A percentile compares a stretch with the other conserved stretches of the same genome.
Conservation (phyloP, 768 basidiomycete genomes). For the Phanerodontia chrysosporium region DNA sequence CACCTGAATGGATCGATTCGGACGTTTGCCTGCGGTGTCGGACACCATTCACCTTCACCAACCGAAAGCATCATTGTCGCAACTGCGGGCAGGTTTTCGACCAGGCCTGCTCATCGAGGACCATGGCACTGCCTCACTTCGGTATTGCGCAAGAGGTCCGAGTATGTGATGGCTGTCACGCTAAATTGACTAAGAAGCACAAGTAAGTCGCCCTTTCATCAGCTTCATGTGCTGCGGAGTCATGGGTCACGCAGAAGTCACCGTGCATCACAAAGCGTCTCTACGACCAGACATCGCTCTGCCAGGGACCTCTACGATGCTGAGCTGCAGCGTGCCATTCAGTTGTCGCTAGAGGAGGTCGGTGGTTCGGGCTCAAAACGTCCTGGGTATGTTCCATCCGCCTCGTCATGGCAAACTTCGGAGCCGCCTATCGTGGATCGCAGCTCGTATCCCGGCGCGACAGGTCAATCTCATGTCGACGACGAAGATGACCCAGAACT, state of each 20-base stretch:
- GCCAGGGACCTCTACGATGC: constrained; percentile 71
- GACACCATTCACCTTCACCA: constrained; percentile 87
- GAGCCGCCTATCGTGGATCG: constrained; percentile 62
- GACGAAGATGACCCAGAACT: constrained; percentile 93
- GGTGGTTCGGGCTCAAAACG: constrained; percentile 45
- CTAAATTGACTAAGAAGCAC: constrained; percentile 69
- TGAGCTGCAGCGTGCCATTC: constrained; percentile 91
- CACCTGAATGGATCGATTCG: constrained; percentile 97
- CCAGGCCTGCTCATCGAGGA: constrained; percentile 85
- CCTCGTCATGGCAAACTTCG: constrained; percentile 61
- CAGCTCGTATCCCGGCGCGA: constrained; percentile 36
- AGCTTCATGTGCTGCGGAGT: constrained; percentile 16
- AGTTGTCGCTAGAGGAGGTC: constrained; percentile 82
- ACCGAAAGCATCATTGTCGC: constrained; percentile 96
- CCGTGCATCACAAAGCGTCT: constrained; percentile 51
- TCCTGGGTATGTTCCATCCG: constrained; percentile 65
- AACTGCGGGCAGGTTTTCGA: constrained; percentile 98
- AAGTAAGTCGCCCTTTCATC: constrained; percentile 38
- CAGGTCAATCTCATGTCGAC: constrained; percentile 30
- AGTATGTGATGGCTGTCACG: constrained; percentile 87
- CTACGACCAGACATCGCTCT: constrained; percentile 48
- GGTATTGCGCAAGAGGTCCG: constrained; percentile 91
- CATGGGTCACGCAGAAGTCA: constrained; percentile 34
- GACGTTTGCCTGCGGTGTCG: constrained; percentile 93
- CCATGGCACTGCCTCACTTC: constrained; percentile 83